Evolutionary conservation across 257 asterid genomes (phyloP).

Genomic region (Rhazya stricta): DNA sequence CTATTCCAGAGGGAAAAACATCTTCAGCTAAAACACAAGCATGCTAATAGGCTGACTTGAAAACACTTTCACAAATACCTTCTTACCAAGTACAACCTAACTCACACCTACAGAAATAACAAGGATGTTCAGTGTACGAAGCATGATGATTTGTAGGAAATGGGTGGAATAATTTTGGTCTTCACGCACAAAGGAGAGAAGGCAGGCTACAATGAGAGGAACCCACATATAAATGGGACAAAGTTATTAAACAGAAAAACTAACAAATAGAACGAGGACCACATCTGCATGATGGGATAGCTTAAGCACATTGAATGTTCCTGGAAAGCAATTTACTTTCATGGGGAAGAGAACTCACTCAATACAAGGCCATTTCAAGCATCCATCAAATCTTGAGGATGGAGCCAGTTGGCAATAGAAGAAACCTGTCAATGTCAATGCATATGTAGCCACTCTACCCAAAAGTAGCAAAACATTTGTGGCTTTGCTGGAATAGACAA

Average conservation of each 20-base stretch:
- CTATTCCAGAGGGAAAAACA: neutral
- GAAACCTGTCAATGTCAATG: constrained; percentile 82
- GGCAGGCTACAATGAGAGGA: neutral
- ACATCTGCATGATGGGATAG: neutral
- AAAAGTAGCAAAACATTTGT: constrained; percentile 69
- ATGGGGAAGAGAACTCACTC: constrained; percentile 52
- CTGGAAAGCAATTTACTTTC: neutral
- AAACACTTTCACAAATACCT: too few species aligned
- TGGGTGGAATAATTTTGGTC: neutral
- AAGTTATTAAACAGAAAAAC: neutral
- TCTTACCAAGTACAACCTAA: neutral
- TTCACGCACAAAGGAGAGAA: neutral
- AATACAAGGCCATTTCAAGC: constrained; percentile 42
- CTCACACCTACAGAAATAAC: neutral
- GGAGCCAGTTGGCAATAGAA: constrained; percentile 71
- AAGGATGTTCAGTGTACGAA: neutral
- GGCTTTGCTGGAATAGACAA: constrained; percentile 62
- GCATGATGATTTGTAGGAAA: neutral
- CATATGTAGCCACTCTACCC: constrained; percentile 92
- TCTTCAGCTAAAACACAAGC: neutral
- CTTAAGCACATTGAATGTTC: neutral
- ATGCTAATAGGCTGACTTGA: neutral
- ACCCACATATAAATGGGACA: neutral
- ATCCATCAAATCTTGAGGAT: constrained; percentile 45
- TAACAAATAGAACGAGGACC: neutral